Evolutionary conservation across 805 yeast genomes (phyloP).

Genomic region (Starmerella sp.): DNA sequence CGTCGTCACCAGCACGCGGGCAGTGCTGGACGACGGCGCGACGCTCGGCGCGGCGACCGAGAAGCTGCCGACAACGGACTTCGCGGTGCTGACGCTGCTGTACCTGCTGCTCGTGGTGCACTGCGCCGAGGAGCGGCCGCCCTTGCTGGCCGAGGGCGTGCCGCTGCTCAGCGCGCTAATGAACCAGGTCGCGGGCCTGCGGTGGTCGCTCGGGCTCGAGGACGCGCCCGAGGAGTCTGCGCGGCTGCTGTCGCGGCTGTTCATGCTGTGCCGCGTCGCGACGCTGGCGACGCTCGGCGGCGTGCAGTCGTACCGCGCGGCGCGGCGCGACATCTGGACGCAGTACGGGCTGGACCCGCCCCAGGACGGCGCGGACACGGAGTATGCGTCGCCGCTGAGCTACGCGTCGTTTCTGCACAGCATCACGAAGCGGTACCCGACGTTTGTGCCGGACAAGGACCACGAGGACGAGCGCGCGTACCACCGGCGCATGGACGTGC

Average conservation of each 20-base stretch:
- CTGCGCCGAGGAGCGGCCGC: background rate
- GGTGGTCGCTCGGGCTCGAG: slow-evolving; percentile 17
- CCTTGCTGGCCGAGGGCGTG: slow-evolving; percentile 8
- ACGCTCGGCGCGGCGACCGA: background rate
- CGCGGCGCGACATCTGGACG: slow-evolving; percentile 39
- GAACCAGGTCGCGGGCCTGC: slow-evolving; percentile 11
- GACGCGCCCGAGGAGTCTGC: background rate
- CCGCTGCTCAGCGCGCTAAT: slow-evolving; percentile 8
- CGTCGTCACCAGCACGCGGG: background rate
- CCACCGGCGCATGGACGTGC: background rate
- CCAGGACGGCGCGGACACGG: slow-evolving; percentile 21
- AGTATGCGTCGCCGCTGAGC: slow-evolving; percentile 64
- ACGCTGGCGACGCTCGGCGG: slow-evolving; percentile 51
- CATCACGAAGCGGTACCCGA: slow-evolving; percentile 48
- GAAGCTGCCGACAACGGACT: background rate
- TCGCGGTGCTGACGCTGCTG: slow-evolving; percentile 9
- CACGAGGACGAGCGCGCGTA: slow-evolving; percentile 30
- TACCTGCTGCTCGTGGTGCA: slow-evolving; percentile 6
- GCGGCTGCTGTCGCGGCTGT: slow-evolving; percentile 2
- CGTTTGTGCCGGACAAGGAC: slow-evolving; percentile 44
- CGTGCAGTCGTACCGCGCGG: slow-evolving; percentile 29
- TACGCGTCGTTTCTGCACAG: slow-evolving; percentile 73
- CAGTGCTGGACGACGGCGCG: background rate
- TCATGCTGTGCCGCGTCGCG: slow-evolving; percentile 13
- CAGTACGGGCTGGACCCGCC: slow-evolving; percentile 31